A percentile compares a stretch with the other conserved stretches of the same genome.
These are phyloP conservation scores for Geotrichum aggregatum DNA, from an alignment of 1,139 yeast species.

Conservation along the genomic window DNA sequence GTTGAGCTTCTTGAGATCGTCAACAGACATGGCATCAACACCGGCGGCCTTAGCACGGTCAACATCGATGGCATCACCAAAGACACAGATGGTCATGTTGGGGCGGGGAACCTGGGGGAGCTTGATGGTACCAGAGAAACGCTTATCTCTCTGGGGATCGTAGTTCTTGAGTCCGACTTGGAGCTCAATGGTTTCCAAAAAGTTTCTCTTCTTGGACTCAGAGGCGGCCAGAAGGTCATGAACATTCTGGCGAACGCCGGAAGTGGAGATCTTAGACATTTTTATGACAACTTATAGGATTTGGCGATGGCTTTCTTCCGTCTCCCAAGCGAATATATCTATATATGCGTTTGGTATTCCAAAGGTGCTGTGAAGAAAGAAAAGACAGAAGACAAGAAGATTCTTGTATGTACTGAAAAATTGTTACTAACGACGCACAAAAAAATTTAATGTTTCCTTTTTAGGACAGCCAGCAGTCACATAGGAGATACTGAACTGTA, in stretches of 20 bases:
- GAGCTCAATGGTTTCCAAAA: constrained; percentile 98
- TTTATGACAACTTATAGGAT: constrained; percentile 31
- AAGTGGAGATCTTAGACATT: constrained; percentile 91
- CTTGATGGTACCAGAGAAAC: constrained; percentile 99
- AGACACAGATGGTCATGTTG: constrained; percentile 99
- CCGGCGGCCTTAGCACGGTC: constrained; percentile 99
- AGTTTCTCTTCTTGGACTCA: constrained; percentile 99
- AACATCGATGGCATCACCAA: constrained; percentile 99
- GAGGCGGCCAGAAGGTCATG: constrained; percentile 87
- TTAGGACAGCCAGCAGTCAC: constrained; percentile 7
- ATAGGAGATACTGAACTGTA: not conserved
- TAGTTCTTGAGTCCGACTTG: constrained; percentile 99
- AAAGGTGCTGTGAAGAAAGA: constrained; percentile 19
- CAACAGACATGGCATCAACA: constrained; percentile 99
- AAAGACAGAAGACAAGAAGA: not conserved
- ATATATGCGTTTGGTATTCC: constrained; percentile 23
- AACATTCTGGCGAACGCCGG: constrained; percentile 97
- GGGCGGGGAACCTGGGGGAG: constrained; percentile 99
- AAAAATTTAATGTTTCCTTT: not conserved
- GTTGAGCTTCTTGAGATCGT: constrained; percentile 99
- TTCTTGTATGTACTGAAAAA: not conserved
- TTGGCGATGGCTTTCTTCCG: constrained; percentile 26
- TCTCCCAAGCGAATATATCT: constrained; percentile 41
- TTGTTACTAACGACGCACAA: not conserved
- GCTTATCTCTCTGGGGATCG: constrained; percentile 99